Evolutionary conservation across 257 asterid species (phyloP).

Genomic region (Penstemon eatonii): DNA sequence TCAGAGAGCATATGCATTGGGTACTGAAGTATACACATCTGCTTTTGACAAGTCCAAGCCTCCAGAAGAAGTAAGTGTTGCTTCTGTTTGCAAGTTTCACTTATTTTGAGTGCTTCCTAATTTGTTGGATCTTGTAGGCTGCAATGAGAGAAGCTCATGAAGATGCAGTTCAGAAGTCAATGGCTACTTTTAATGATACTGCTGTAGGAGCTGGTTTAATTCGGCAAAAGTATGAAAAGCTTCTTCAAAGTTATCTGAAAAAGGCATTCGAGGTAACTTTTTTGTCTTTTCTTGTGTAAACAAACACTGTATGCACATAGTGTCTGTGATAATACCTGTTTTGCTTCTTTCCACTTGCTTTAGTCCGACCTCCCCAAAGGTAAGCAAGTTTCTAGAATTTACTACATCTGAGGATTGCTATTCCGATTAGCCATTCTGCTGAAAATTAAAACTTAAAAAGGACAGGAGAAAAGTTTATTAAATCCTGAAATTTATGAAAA

Average conservation of each 20-base stretch:
- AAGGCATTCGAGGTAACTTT: slow-evolving; percentile 89
- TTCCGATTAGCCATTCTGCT: background rate
- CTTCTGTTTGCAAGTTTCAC: background rate
- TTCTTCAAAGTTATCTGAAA: slow-evolving; percentile 67
- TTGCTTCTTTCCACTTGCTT: no score
- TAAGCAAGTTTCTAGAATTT: background rate
- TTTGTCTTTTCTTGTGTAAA: slow-evolving; percentile 5
- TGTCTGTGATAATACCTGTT: no score
- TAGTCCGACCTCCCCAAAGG: no score
- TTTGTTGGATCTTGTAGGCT: slow-evolving; percentile 53
- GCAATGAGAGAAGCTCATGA: slow-evolving; percentile 92
- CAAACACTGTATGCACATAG: background rate
- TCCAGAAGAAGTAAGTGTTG: slow-evolving; percentile 87
- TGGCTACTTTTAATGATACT: slow-evolving; percentile 67
- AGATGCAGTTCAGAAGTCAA: slow-evolving; percentile 76
- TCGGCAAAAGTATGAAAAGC: slow-evolving; percentile 85
- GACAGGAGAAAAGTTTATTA: background rate
- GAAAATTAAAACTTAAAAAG: background rate
- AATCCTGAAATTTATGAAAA: background rate
- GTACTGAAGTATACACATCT: slow-evolving; percentile 74
- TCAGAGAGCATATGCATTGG: slow-evolving; percentile 84
- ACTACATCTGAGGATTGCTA: background rate
- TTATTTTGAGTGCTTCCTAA: slow-evolving; percentile 28
- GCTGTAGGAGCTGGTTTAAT: slow-evolving; percentile 90
- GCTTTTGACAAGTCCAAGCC: slow-evolving; percentile 77